phyloP scores from a whole-genome alignment of 768 basidiomycete species.

The Exsudoporus frostii region DNA sequence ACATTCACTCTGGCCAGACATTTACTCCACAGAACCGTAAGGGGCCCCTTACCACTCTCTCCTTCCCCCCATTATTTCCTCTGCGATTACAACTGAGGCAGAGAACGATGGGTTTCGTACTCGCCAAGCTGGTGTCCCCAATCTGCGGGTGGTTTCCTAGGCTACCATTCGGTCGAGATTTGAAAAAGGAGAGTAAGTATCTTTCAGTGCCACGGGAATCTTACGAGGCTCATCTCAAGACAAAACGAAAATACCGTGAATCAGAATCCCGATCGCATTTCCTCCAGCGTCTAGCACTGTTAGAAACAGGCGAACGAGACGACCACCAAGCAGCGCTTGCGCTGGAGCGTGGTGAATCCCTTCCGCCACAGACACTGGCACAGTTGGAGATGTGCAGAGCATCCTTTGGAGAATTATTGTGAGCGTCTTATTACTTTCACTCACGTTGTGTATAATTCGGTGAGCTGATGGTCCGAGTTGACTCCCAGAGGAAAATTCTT shows the following conservation, averaged over 20 bases:
- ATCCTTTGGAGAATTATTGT: conserved; percentile 15
- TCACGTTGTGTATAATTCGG: too few species aligned
- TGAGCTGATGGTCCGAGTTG: not conserved
- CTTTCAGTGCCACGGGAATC: not conserved
- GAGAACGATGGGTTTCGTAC: conserved; percentile 5
- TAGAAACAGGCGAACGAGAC: conserved; percentile 17
- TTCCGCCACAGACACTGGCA: conserved; percentile 21
- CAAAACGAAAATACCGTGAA: not conserved
- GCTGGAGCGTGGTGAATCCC: conserved; percentile 27
- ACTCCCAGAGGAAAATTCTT: conserved; percentile 11
- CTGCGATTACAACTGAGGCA: too few species aligned
- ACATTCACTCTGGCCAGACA: not conserved
- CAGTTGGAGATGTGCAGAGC: conserved; percentile 19
- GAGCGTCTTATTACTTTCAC: not conserved
- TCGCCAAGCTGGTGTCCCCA: conserved; percentile 1
- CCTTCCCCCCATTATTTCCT: too few species aligned
- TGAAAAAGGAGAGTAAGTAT: conserved; percentile 5
- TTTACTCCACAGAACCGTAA: not conserved
- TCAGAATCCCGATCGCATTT: conserved; percentile 4
- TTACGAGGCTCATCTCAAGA: not conserved
- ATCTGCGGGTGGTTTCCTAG: not conserved
- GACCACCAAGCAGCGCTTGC: conserved; percentile 28
- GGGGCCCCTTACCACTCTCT: not conserved
- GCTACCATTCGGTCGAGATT: not conserved
- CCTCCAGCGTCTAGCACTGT: conserved; percentile 5